Evolutionary conservation across 1,139 yeast species (phyloP).

Genomic region (Spathaspora sp.): DNA sequence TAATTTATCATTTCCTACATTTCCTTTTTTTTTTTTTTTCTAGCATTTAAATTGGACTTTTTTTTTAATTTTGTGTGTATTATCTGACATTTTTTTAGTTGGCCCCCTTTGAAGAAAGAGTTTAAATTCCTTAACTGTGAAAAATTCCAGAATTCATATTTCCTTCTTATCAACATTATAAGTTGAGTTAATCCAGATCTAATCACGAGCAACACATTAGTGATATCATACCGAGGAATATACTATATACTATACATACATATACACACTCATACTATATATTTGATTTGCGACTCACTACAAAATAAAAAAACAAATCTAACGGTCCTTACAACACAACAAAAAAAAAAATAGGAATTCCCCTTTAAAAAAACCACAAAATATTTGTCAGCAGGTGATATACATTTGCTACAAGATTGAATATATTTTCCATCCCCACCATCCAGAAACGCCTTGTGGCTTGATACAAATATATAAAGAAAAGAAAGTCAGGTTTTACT

Average conservation of each 20-base stretch:
- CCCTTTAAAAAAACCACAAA: neutral
- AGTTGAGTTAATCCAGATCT: neutral
- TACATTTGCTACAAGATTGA: neutral
- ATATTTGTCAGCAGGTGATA: neutral
- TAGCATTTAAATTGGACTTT: neutral
- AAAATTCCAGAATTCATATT: slow-evolving; percentile 1
- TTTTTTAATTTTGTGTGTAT: neutral
- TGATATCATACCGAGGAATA: no score
- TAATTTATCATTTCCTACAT: neutral
- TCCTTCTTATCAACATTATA: slow-evolving; percentile 2
- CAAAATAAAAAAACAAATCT: neutral
- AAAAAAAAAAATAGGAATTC: neutral
- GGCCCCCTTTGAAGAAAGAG: slow-evolving; percentile 1
- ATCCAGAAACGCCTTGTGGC: neutral
- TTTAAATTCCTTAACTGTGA: slow-evolving; percentile 1
- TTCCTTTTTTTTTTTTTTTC: no score
- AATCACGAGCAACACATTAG: no score
- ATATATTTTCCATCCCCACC: neutral
- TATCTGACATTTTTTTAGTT: slow-evolving; percentile 1
- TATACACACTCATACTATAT: neutral
- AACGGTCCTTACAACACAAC: neutral
- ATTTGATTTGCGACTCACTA: neutral
- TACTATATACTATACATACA: no score
- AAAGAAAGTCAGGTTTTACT: neutral
- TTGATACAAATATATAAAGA: neutral